Conservation (phyloP, 179 eudicot genomes). For the Beta macrorhiza region DNA sequence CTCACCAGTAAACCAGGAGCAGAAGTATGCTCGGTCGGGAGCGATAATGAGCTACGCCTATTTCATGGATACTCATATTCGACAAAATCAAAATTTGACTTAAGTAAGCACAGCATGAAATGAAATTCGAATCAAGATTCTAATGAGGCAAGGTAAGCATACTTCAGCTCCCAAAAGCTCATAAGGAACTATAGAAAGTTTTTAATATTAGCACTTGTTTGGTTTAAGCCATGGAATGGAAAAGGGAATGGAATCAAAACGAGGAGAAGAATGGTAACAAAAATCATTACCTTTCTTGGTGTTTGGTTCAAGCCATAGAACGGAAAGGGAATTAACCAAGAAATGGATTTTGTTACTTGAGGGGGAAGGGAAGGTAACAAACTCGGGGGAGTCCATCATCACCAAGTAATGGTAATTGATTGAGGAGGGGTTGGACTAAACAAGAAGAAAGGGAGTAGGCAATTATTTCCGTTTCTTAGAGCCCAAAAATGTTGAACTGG, state of each 20-base stretch:
- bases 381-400: too few species aligned
- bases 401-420: too few species aligned
- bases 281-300: too few species aligned
- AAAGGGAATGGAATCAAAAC: background rate
- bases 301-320: too few species aligned
- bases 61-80: background rate
- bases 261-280: too few species aligned
- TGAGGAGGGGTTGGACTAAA: too few species aligned
- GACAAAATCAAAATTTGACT: background rate
- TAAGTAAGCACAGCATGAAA: background rate
- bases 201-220: background rate
- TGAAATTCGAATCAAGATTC: background rate
- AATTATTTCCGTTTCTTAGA: too few species aligned
- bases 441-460: too few species aligned
- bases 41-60: background rate
- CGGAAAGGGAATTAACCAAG: too few species aligned
- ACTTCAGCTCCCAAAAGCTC: background rate
- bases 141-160: background rate
- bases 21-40: background rate
- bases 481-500: too few species aligned
- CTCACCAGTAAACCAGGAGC: background rate
- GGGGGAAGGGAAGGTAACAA: too few species aligned
- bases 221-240: background rate
- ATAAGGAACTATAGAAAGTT: background rate
- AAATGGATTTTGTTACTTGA: too few species aligned